A percentile compares a stretch with the other conserved stretches of the same genome.
Conservation (phyloP, 352 stramenopile genomes). For the Phytopythium sindhum region DNA sequence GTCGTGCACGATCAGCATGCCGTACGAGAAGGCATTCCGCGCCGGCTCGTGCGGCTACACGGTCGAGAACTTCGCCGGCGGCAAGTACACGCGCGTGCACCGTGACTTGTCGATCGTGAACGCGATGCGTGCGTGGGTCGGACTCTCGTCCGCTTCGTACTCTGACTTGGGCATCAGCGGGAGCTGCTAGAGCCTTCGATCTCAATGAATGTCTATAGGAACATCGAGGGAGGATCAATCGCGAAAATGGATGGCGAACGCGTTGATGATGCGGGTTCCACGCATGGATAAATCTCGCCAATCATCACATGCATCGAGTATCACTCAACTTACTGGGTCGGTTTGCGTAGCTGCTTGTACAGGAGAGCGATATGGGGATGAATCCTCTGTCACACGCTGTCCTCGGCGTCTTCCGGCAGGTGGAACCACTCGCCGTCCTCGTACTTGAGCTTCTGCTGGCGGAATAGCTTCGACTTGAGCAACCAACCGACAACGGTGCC, state of each 20-base stretch:
- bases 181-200: slow-evolving; percentile 21
- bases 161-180: slow-evolving; percentile 36
- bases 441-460: slow-evolving; percentile 50
- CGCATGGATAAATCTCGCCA: not conserved
- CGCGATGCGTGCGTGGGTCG: slow-evolving; percentile 54
- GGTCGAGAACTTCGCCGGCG: slow-evolving; percentile 41
- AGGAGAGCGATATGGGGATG: not conserved
- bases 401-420: slow-evolving; percentile 19
- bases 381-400: not conserved
- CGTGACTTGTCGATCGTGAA: slow-evolving; percentile 65
- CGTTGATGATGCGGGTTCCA: not conserved
- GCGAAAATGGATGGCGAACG: not conserved
- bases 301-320: not conserved
- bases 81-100: slow-evolving; percentile 70
- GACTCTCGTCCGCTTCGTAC: slow-evolving; percentile 26
- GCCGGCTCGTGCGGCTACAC: slow-evolving; percentile 57
- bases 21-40: slow-evolving; percentile 49
- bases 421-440: slow-evolving; percentile 66
- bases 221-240: not conserved
- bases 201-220: not conserved
- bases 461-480: slow-evolving; percentile 36
- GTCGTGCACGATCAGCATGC: slow-evolving; percentile 32
- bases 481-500: slow-evolving; percentile 30
- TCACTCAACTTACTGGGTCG: not conserved
- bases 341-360: not conserved